Conservation (phyloP, 2,329 filamentous ascomycete genomes). For the Paecilomyces fulvus region DNA sequence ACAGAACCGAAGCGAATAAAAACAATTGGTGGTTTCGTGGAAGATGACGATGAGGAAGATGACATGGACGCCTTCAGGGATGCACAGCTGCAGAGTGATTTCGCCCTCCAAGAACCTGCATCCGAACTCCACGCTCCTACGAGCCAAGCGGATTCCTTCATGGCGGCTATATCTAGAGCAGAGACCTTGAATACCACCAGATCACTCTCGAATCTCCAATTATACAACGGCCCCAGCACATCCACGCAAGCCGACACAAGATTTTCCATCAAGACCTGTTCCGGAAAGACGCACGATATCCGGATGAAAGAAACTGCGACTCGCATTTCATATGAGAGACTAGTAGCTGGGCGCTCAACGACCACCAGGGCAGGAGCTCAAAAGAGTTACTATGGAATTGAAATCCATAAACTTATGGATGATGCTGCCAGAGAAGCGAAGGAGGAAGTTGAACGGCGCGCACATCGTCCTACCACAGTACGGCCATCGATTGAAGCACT, state of each 20-base stretch:
- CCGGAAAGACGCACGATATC: constrained; percentile 40
- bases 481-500: constrained; percentile 26
- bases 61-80: constrained; percentile 18
- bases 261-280: constrained; percentile 38
- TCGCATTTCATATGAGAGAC: constrained; percentile 42
- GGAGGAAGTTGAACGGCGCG: constrained; percentile 17
- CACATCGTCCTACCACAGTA: constrained; percentile 12
- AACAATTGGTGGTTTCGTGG: constrained; percentile 34
- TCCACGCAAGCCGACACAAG: constrained; percentile 9
- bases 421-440: constrained; percentile 56
- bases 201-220: neutral
- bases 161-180: neutral
- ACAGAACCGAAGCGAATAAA: constrained; percentile 32
- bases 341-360: constrained; percentile 46
- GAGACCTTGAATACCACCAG: neutral
- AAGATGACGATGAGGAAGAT: constrained; percentile 31
- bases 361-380: constrained; percentile 46
- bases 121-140: constrained; percentile 10
- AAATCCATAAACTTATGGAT: constrained; percentile 76
- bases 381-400: constrained; percentile 77
- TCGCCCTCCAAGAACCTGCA: constrained; percentile 18
- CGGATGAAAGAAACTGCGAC: constrained; percentile 26
- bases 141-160: constrained; percentile 5
- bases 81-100: constrained; percentile 21
- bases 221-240: constrained; percentile 3